phyloP scores from a whole-genome alignment of 2,329 filamentous ascomycete species.

The Aurifilum marmelostoma region DNA sequence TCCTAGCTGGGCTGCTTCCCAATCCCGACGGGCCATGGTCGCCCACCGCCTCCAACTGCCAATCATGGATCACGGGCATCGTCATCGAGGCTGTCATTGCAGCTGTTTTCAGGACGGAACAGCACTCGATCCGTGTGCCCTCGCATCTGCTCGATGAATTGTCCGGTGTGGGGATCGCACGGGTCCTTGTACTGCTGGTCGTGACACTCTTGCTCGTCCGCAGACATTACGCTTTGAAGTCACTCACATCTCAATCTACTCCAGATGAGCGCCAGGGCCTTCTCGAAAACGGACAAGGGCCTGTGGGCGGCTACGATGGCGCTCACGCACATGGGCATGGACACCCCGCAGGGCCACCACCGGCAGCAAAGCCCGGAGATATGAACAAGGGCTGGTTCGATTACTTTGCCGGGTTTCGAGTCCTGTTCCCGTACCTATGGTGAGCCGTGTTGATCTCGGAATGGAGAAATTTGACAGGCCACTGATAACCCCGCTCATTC shows the following conservation, averaged over 20 bases:
- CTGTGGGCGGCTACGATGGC: constrained; percentile 29
- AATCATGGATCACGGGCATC: constrained; percentile 42
- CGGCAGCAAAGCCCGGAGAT: constrained; percentile 33
- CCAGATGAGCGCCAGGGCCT: constrained; percentile 44
- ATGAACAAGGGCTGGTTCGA: constrained; percentile 48
- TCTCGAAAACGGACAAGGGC: constrained; percentile 43
- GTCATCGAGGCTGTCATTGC: constrained; percentile 43
- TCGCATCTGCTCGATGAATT: constrained; percentile 37
- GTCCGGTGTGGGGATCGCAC: constrained; percentile 38
- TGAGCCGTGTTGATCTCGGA: not conserved
- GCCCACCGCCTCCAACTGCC: constrained; percentile 41
- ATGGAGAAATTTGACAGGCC: constrained; percentile 23
- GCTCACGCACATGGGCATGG: constrained; percentile 10
- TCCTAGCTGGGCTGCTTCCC: constrained; percentile 46
- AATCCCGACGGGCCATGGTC: constrained; percentile 50
- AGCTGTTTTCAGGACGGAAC: constrained; percentile 39
- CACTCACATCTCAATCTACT: constrained; percentile 35
- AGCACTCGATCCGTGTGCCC: constrained; percentile 37
- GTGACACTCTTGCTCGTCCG: constrained; percentile 40
- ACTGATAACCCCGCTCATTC: constrained; percentile 27
- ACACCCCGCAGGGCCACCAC: constrained; percentile 29
- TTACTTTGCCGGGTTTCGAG: constrained; percentile 49
- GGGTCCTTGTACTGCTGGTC: constrained; percentile 39
- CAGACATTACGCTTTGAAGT: constrained; percentile 39
- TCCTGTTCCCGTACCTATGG: constrained; percentile 52